These are phyloP conservation scores for Neofusicoccum laricinum DNA, from an alignment of 2,329 filamentous ascomycete species.

Conservation along the genomic window DNA sequence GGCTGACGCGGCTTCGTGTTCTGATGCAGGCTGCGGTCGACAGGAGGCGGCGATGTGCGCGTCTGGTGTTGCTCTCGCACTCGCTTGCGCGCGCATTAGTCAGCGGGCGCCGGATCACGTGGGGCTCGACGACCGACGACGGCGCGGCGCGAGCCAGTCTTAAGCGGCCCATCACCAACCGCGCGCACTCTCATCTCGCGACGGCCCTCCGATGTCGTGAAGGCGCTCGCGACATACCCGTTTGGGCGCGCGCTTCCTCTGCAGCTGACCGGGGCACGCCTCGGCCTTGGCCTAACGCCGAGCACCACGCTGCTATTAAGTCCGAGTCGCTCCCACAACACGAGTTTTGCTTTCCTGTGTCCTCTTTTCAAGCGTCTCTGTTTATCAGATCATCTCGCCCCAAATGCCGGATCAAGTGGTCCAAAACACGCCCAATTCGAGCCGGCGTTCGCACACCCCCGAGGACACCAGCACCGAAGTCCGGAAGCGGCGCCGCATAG, in stretches of 20 bases:
- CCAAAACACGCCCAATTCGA: constrained; percentile 13
- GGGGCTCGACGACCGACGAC: neutral
- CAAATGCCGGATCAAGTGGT: neutral
- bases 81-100: neutral
- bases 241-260: too few relatives aligned
- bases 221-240: neutral
- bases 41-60: neutral
- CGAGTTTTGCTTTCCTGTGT: constrained; percentile 1
- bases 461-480: neutral
- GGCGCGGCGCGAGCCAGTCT: neutral
- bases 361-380: neutral
- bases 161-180: neutral
- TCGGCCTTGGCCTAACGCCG: too few relatives aligned
- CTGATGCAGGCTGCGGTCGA: neutral
- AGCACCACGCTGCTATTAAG: too few relatives aligned
- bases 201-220: neutral
- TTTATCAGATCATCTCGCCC: constrained; percentile 7
- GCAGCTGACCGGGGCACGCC: too few relatives aligned
- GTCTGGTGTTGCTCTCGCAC: constrained; percentile 1
- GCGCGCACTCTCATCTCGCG: neutral
- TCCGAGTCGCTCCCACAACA: neutral
- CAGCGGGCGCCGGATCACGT: neutral
- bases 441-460: constrained; percentile 6
- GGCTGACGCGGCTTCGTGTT: constrained; percentile 4
- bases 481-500: constrained; percentile 42